Evolutionary conservation across 768 basidiomycete species (phyloP).

Genomic region (Rhodotorula kratochvilovae): DNA sequence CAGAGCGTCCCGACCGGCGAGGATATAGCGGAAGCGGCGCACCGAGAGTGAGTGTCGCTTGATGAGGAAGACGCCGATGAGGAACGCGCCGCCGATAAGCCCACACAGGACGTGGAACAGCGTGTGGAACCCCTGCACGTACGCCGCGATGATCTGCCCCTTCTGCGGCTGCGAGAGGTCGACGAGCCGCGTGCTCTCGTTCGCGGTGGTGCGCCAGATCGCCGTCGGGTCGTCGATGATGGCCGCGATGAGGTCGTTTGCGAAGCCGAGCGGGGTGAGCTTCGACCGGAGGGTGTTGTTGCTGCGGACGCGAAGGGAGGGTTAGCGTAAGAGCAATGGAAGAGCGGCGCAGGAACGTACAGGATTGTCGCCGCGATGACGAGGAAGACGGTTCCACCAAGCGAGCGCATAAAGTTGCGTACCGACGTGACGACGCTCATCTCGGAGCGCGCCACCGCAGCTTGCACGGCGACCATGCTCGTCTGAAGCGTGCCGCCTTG

Average conservation of each 20-base stretch:
- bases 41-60: conserved; percentile 10
- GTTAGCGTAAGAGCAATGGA: conserved; percentile 46
- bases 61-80: conserved; percentile 45
- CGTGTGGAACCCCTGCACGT: conserved; percentile 57
- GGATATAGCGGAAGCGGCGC: too few relatives aligned
- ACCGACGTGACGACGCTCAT: conserved; percentile 73
- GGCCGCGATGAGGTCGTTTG: conserved; percentile 3
- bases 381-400: conserved; percentile 66
- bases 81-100: conserved; percentile 56
- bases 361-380: conserved; percentile 62
- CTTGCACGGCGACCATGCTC: conserved; percentile 68
- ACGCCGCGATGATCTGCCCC: conserved; percentile 54
- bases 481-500: conserved; percentile 55
- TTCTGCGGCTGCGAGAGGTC: conserved; percentile 51
- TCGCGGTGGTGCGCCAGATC: conserved; percentile 46
- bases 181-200: conserved; percentile 32
- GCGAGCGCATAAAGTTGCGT: conserved; percentile 63
- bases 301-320: conserved; percentile 47
- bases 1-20: too few relatives aligned
- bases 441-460: conserved; percentile 63
- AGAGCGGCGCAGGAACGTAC: conserved; percentile 40
- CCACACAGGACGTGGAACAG: conserved; percentile 63
- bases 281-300: conserved; percentile 49
- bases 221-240: conserved; percentile 53
- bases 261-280: conserved; percentile 14